Conservation (phyloP, 352 stramenopile genomes). For the Phytophthora hybrid region DNA sequence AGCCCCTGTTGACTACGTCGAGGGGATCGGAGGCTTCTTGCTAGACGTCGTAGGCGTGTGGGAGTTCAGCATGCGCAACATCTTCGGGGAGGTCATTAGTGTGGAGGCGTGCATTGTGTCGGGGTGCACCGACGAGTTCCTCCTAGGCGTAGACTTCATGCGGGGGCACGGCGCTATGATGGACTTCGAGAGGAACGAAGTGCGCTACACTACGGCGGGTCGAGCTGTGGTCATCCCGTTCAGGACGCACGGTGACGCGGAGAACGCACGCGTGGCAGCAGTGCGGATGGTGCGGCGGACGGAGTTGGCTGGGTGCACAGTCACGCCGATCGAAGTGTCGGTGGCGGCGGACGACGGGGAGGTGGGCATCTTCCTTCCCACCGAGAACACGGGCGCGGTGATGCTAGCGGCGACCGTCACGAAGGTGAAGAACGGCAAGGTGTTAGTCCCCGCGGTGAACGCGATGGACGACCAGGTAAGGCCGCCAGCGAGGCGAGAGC, state of each 20-base stretch:
- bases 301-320: neutral
- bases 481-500: neutral
- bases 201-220: neutral
- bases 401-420: neutral
- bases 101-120: neutral
- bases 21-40: slow-evolving; percentile 15
- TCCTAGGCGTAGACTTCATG: neutral
- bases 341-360: neutral
- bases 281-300: neutral
- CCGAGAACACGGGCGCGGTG: neutral
- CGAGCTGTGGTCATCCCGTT: neutral
- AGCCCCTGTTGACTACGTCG: slow-evolving; percentile 3
- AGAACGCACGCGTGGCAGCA: neutral
- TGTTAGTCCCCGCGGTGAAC: neutral
- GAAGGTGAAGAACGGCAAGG: neutral
- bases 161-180: neutral
- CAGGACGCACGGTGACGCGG: neutral
- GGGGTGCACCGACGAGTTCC: neutral
- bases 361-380: neutral
- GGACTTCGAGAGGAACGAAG: neutral
- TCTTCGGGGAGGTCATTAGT: neutral
- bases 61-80: neutral
- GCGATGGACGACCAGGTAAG: no score
- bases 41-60: slow-evolving; percentile 5
- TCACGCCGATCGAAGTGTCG: neutral